These are phyloP conservation scores for Dacryopinax spathularia DNA, from an alignment of 768 basidiomycete genomes.

Conservation along the genomic window DNA sequence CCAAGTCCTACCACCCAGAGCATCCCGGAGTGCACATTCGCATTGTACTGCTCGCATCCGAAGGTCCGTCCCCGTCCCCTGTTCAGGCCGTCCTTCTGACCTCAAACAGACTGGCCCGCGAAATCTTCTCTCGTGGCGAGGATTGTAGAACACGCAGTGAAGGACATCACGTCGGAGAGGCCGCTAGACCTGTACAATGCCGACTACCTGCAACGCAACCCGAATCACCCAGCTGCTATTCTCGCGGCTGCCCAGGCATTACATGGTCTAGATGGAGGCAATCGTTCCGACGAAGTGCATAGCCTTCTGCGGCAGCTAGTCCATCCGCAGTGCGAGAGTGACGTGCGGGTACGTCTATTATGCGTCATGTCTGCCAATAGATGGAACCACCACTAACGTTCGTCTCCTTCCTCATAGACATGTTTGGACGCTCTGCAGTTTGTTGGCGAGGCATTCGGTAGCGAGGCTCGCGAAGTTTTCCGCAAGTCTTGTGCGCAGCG, in stretches of 20 bases:
- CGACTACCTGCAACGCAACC: slow-evolving; percentile 56
- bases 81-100: not conserved
- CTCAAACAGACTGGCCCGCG: not conserved
- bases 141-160: slow-evolving; percentile 34
- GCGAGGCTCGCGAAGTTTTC: slow-evolving; percentile 48
- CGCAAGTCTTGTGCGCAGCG: slow-evolving; percentile 35
- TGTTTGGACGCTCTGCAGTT: slow-evolving; percentile 37
- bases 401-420: slow-evolving; percentile 28
- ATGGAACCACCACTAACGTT: not conserved
- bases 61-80: slow-evolving; percentile 29
- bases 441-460: slow-evolving; percentile 34
- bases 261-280: slow-evolving; percentile 24
- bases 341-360: slow-evolving; percentile 33
- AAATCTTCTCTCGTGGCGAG: slow-evolving; percentile 29
- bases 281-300: slow-evolving; percentile 41
- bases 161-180: slow-evolving; percentile 42
- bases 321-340: slow-evolving; percentile 30
- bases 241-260: slow-evolving; percentile 51
- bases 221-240: slow-evolving; percentile 36
- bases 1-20: slow-evolving; percentile 37
- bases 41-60: slow-evolving; percentile 45
- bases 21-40: slow-evolving; percentile 60
- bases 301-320: slow-evolving; percentile 38
- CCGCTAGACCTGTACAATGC: slow-evolving; percentile 56
- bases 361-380: not conserved